Evolutionary conservation across 768 basidiomycete genomes (phyloP).

Genomic region (Artomyces pyxidatus): DNA sequence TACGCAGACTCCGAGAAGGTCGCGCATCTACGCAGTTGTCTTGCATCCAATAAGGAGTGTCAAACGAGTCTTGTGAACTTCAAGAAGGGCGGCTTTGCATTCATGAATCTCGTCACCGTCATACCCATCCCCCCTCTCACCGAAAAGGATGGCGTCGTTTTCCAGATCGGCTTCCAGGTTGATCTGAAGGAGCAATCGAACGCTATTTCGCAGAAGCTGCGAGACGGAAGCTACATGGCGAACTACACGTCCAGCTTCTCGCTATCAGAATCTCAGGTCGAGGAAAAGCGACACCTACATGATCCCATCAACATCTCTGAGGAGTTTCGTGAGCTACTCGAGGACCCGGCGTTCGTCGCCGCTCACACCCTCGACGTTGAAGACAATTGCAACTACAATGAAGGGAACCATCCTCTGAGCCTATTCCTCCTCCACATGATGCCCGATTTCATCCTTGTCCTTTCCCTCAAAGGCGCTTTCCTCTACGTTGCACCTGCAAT

Average conservation of each 20-base stretch:
- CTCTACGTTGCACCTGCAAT: slow-evolving; percentile 88
- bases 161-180: slow-evolving; percentile 94
- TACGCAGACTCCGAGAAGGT: slow-evolving; percentile 61
- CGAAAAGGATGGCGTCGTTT: slow-evolving; percentile 66
- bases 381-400: no score
- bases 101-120: slow-evolving; percentile 88
- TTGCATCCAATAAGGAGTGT: slow-evolving; percentile 75
- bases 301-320: slow-evolving; percentile 44
- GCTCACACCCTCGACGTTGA: slow-evolving; percentile 12
- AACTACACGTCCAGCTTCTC: slow-evolving; percentile 36
- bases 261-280: slow-evolving; percentile 16
- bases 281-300: slow-evolving; percentile 22
- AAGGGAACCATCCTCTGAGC: slow-evolving; percentile 42
- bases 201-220: slow-evolving; percentile 70
- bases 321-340: slow-evolving; percentile 41
- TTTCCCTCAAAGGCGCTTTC: slow-evolving; percentile 88
- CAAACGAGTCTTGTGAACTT: slow-evolving; percentile 88
- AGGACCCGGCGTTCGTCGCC: slow-evolving; percentile 39
- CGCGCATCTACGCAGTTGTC: slow-evolving; percentile 55
- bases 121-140: slow-evolving; percentile 61
- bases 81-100: slow-evolving; percentile 72
- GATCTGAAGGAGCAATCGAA: slow-evolving; percentile 84
- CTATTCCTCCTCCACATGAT: slow-evolving; percentile 51
- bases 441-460: slow-evolving; percentile 83
- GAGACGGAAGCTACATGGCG: slow-evolving; percentile 69